These are phyloP conservation scores for Rhazya stricta DNA, from an alignment of 257 asterid genomes.

Conservation along the genomic window DNA sequence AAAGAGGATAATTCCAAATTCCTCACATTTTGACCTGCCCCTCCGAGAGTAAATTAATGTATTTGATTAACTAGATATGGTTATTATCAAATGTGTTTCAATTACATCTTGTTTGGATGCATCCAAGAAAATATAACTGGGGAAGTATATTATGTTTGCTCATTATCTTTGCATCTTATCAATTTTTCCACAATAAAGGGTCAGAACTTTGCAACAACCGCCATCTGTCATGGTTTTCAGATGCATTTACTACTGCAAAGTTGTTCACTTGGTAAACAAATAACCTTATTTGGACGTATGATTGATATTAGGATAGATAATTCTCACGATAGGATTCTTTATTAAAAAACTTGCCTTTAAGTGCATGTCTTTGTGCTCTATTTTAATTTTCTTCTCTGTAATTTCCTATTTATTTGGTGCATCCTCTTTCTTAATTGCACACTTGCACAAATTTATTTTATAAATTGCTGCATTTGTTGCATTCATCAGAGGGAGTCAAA, in stretches of 20 bases:
- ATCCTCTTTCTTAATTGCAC: neutral
- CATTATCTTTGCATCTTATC: too few species aligned
- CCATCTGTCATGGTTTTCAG: too few species aligned
- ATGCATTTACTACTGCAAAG: neutral
- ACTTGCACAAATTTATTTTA: neutral
- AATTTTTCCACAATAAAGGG: too few species aligned
- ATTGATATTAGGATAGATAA: neutral
- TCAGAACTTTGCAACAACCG: too few species aligned
- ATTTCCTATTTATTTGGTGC: neutral
- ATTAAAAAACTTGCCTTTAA: neutral
- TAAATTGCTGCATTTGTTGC: slow-evolving; percentile 9
- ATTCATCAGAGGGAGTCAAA: slow-evolving; percentile 71
- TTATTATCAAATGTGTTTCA: too few species aligned
- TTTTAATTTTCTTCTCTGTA: neutral
- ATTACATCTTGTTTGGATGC: too few species aligned
- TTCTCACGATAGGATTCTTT: neutral
- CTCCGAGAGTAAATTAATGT: too few species aligned
- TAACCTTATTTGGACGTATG: neutral
- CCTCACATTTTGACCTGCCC: too few species aligned
- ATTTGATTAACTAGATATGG: too few species aligned
- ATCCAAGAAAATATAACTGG: too few species aligned
- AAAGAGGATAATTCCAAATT: too few species aligned
- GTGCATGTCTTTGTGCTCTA: neutral
- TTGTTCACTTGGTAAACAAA: neutral
- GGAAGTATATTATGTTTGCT: too few species aligned